phyloP scores from a whole-genome alignment of 768 basidiomycete genomes.

The Amanita muscaria region DNA sequence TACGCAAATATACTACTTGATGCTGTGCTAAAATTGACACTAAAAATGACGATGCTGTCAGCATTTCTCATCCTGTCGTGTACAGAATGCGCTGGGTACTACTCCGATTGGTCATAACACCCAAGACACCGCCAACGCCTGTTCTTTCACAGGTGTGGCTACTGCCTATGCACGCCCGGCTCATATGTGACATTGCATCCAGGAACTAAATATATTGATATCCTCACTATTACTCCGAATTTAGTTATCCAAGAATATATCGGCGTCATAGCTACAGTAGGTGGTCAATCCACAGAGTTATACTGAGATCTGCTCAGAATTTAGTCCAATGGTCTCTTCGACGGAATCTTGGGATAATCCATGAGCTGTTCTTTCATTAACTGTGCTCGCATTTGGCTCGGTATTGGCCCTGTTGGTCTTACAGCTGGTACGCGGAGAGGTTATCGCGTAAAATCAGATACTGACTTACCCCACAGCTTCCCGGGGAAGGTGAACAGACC shows the following conservation, averaged over 20 bases:
- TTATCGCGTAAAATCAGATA: too few species aligned
- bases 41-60: too few species aligned
- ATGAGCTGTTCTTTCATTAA: background rate
- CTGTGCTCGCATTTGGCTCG: conserved; percentile 15
- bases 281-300: background rate
- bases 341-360: conserved; percentile 59
- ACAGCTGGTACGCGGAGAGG: conserved; percentile 44
- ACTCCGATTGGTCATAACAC: too few species aligned
- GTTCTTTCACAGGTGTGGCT: conserved; percentile 44
- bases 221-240: conserved; percentile 43
- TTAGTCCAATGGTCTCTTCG: conserved; percentile 38
- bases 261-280: conserved; percentile 43
- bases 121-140: conserved; percentile 53
- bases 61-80: too few species aligned
- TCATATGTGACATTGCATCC: background rate
- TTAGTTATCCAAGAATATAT: conserved; percentile 53
- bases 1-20: too few species aligned
- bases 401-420: conserved; percentile 52
- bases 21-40: too few species aligned
- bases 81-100: too few species aligned
- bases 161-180: background rate
- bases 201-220: conserved; percentile 45
- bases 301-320: background rate
- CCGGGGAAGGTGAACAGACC: too few species aligned
- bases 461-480: too few species aligned